Conservation (phyloP, 2,329 filamentous ascomycete species). For the Exophiala sideris region DNA sequence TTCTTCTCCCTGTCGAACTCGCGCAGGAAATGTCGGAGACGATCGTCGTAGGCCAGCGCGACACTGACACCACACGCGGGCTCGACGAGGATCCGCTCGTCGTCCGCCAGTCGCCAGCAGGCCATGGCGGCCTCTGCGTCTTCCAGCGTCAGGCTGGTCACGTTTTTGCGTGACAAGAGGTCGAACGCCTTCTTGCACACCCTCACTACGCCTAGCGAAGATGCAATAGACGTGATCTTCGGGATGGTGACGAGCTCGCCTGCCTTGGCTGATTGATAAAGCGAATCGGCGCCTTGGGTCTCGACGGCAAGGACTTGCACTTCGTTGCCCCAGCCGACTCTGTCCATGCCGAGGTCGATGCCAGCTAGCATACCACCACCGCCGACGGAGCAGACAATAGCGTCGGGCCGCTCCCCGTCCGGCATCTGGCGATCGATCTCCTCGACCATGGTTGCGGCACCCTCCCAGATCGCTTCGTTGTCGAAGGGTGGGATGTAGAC, state of each 20-base stretch:
- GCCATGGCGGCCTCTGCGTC: slow-evolving; percentile 81
- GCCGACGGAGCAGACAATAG: slow-evolving; percentile 72
- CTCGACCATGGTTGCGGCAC: slow-evolving; percentile 43
- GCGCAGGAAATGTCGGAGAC: slow-evolving; percentile 12
- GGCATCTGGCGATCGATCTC: slow-evolving; percentile 42
- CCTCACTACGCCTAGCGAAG: slow-evolving; percentile 64
- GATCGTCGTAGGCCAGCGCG: slow-evolving; percentile 34
- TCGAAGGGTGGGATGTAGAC: slow-evolving; percentile 51
- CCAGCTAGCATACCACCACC: slow-evolving; percentile 78
- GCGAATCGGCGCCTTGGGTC: slow-evolving; percentile 68
- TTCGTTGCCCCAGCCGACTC: slow-evolving; percentile 26
- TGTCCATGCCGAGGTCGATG: slow-evolving; percentile 62
- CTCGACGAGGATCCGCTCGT: slow-evolving; percentile 78
- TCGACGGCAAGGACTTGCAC: slow-evolving; percentile 67
- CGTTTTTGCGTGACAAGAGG: slow-evolving; percentile 52
- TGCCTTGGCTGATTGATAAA: slow-evolving; percentile 59
- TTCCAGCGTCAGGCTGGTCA: slow-evolving; percentile 61
- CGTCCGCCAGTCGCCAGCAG: slow-evolving; percentile 73
- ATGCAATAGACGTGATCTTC: slow-evolving; percentile 72
- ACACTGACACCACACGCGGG: slow-evolving; percentile 78
- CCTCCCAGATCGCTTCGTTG: slow-evolving; percentile 45
- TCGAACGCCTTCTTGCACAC: slow-evolving; percentile 66
- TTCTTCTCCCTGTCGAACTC: slow-evolving; percentile 53
- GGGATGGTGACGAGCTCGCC: slow-evolving; percentile 59
- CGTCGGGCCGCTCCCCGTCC: slow-evolving; percentile 53